Evolutionary conservation across 1,139 yeast species (phyloP).

Genomic region (Geotrichum restrictum): DNA sequence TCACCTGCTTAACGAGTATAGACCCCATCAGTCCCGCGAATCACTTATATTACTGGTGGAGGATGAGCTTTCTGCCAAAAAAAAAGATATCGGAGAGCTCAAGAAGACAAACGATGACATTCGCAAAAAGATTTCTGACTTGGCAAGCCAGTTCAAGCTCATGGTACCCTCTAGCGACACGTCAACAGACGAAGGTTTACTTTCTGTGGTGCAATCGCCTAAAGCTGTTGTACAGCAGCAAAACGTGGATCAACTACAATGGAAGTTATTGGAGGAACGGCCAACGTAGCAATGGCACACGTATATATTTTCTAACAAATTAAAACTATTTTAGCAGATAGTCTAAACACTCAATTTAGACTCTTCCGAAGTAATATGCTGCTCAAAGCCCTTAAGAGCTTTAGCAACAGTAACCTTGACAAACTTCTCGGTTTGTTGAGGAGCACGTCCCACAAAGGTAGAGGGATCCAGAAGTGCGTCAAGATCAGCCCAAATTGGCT

Average conservation of each 20-base stretch:
- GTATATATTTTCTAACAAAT: not conserved
- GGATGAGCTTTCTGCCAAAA: constrained; percentile 40
- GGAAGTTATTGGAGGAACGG: constrained; percentile 7
- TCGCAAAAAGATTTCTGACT: constrained; percentile 25
- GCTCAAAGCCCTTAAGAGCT: constrained; percentile 69
- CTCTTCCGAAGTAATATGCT: constrained; percentile 43
- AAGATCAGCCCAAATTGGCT: constrained; percentile 83
- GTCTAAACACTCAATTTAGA: constrained; percentile 15
- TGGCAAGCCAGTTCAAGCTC: constrained; percentile 27
- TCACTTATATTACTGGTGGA: constrained; percentile 67
- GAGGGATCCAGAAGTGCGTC: constrained; percentile 80
- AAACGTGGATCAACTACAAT: constrained; percentile 5
- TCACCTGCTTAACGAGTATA: constrained; percentile 74
- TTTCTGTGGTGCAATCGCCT: not conserved
- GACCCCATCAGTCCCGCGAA: constrained; percentile 88
- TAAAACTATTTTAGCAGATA: not conserved
- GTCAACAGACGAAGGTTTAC: not conserved
- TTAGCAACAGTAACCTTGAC: constrained; percentile 76
- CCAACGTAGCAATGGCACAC: too few relatives aligned
- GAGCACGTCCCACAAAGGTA: constrained; percentile 98
- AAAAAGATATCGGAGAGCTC: constrained; percentile 29
- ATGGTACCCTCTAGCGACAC: constrained; percentile 7
- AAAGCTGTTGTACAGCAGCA: not conserved
- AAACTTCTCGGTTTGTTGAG: constrained; percentile 94
- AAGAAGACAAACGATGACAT: constrained; percentile 30